Evolutionary conservation across 176 grass and related monocot genomes (phyloP), one percentile per base, ranked within the genome.

Genomic region (Carex kokanica): DNA sequence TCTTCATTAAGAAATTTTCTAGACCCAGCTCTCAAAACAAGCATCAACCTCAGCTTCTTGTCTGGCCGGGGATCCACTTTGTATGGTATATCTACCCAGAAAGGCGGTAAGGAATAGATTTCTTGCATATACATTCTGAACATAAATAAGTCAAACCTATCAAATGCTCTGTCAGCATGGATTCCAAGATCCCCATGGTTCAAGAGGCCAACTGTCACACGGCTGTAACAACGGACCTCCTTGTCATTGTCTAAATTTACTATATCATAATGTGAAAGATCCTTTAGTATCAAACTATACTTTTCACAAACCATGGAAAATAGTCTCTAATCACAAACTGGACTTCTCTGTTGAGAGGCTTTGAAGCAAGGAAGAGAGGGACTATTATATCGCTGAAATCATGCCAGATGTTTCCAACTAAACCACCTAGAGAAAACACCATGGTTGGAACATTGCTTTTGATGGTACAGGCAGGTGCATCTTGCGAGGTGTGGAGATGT

Each of bases 381-480:
- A 97, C 83, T 52, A 97, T 75, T 54, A 97, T 78, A n/a, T 97
- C 93, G 2, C 90, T 92, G 80, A 97, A 97, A 49, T 97, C 93
- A 67, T 97, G 93, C 87, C 92, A 97, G 15, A 90, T 86, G 34
- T 97, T 97, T 11, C 93, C 93, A 0, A 88, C 90, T 74, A 90
- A 90, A 5, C 90, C 93, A 6, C 90, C 92, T 9, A 92, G 69
- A 4, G 89, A 93, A 16, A 97, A 97, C 21, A 97, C 82, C 34
- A 93, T 72, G 2, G 80, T 89, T 0, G 91, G 87, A 34, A 97
- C 83, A 1, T 87, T 54, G 4, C 88, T 89, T 83, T 88, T 87
- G 41, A 18, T 62, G 81, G 74, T 93, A 87, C 93, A 96, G 21
- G 83, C 65, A 2, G 91, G 87, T 0, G 87, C 87, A 81, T 87